Evolutionary conservation across 1,139 yeast species (phyloP).

Genomic region (Candida sp.): DNA sequence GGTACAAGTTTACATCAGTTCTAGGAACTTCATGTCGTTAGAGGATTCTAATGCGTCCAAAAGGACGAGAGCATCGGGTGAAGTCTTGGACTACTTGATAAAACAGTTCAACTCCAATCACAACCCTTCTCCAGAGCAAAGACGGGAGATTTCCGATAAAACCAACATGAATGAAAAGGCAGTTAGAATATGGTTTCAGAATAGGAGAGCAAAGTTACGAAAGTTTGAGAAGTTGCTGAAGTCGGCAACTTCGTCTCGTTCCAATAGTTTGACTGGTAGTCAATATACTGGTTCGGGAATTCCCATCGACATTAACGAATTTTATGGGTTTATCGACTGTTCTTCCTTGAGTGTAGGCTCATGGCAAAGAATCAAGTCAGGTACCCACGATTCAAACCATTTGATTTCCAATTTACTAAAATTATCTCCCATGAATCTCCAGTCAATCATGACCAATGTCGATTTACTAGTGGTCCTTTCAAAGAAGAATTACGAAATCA

Average conservation of each 20-base stretch:
- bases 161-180: slow-evolving; percentile 92
- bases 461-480: slow-evolving; percentile 67
- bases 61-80: slow-evolving; percentile 75
- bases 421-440: slow-evolving; percentile 62
- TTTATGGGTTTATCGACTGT: slow-evolving; percentile 66
- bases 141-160: slow-evolving; percentile 68
- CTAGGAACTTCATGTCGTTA: slow-evolving; percentile 1
- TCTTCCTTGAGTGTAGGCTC: slow-evolving; percentile 68
- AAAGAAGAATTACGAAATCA: slow-evolving; percentile 65
- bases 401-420: slow-evolving; percentile 49
- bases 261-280: slow-evolving; percentile 15
- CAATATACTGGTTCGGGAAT: slow-evolving; percentile 14
- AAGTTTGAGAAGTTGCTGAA: slow-evolving; percentile 45
- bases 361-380: slow-evolving; percentile 76
- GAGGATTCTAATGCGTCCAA: slow-evolving; percentile 13
- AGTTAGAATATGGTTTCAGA: slow-evolving; percentile 95
- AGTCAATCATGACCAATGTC: slow-evolving; percentile 60
- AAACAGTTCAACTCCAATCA: slow-evolving; percentile 71
- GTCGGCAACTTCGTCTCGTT: slow-evolving; percentile 13
- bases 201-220: slow-evolving; percentile 79
- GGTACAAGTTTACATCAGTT: neutral
- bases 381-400: slow-evolving; percentile 41
- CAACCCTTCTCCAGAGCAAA: slow-evolving; percentile 62
- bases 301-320: slow-evolving; percentile 59
- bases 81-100: slow-evolving; percentile 66